Conservation (phyloP, 2,329 filamentous ascomycete species). For the Teratosphaeriaceae sp. region DNA sequence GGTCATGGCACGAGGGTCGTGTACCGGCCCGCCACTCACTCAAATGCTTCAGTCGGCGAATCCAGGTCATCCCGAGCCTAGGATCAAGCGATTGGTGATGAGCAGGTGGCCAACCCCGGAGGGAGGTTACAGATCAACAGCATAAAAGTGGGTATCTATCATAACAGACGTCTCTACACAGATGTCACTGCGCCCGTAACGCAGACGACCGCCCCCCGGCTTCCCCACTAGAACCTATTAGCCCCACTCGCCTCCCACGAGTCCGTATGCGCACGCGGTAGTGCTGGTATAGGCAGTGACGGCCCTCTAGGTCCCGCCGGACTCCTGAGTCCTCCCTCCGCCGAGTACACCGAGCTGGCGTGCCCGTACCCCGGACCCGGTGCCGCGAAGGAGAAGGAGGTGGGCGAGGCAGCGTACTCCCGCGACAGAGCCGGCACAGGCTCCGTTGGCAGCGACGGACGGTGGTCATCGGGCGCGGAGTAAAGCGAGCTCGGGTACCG, state of each 20-base stretch:
- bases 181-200: neutral
- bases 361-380: neutral
- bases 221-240: neutral
- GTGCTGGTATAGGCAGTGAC: neutral
- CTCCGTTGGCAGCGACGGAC: neutral
- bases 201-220: neutral
- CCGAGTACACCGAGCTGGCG: conserved; percentile 1
- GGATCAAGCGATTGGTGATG: neutral
- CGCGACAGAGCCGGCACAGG: conserved; percentile 1
- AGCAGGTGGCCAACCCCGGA: neutral
- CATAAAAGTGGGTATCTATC: neutral
- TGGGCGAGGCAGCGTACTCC: neutral
- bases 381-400: neutral
- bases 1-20: too few species aligned
- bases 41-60: neutral
- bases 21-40: too few species aligned
- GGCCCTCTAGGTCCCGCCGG: neutral
- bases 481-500: conserved; percentile 4
- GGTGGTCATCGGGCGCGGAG: neutral
- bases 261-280: conserved; percentile 1
- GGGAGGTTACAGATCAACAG: neutral
- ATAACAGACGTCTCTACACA: neutral
- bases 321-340: neutral
- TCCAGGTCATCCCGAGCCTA: neutral
- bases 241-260: neutral